A percentile compares a stretch with the other conserved stretches of the same genome.
Evolutionary conservation across 805 yeast genomes (phyloP).

Genomic region (Sungouiozyma intestinalis): DNA sequence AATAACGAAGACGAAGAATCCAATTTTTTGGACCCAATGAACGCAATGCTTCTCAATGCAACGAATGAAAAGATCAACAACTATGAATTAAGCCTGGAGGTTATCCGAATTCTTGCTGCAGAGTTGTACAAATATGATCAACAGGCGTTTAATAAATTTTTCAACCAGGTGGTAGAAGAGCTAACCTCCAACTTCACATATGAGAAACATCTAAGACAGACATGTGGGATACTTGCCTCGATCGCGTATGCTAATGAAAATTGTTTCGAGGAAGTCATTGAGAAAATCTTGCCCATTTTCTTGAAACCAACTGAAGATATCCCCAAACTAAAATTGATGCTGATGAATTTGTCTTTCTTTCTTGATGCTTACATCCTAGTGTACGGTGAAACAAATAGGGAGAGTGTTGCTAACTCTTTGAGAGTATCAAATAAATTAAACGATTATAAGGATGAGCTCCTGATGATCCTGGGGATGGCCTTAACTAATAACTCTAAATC

Average conservation of each 20-base stretch:
- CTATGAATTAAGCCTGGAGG: constrained; percentile 34
- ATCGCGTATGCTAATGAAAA: constrained; percentile 38
- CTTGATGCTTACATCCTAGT: constrained; percentile 40
- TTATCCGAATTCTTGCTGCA: constrained; percentile 36
- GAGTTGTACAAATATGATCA: constrained; percentile 27
- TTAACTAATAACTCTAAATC: constrained; percentile 54
- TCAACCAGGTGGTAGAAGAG: constrained; percentile 37
- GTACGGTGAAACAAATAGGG: constrained; percentile 25
- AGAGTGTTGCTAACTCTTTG: not conserved
- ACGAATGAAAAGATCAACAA: constrained; percentile 14
- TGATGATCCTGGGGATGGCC: constrained; percentile 58
- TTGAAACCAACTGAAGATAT: constrained; percentile 34
- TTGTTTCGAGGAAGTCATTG: constrained; percentile 41
- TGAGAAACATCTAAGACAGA: constrained; percentile 49
- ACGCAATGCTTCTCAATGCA: constrained; percentile 23
- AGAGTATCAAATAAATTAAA: constrained; percentile 30
- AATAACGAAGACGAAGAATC: constrained; percentile 42
- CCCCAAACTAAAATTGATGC: constrained; percentile 46
- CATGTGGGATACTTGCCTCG: constrained; percentile 48
- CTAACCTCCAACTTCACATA: constrained; percentile 41
- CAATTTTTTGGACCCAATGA: not conserved
- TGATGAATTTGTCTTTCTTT: constrained; percentile 52
- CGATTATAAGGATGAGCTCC: constrained; percentile 51
- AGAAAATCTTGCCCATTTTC: constrained; percentile 36
- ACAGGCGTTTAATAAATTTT: constrained; percentile 30